These are phyloP conservation scores for Pseudozyma sp. DNA, from an alignment of 1,284 basidiomycete species.

Conservation along the genomic window DNA sequence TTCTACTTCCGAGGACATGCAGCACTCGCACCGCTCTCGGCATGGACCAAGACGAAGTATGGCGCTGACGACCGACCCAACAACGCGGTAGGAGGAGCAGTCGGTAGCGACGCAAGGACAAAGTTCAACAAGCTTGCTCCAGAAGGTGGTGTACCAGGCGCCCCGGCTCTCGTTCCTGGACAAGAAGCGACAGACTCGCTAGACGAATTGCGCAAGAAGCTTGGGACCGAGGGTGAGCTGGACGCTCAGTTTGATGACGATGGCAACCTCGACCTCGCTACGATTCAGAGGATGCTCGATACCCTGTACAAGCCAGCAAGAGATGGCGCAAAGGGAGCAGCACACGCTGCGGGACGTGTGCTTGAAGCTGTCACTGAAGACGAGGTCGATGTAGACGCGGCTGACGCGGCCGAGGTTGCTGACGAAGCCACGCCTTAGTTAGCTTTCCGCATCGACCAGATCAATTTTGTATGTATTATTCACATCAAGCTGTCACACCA, in stretches of 20 bases:
- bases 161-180: constrained; percentile 42
- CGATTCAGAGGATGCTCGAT: constrained; percentile 60
- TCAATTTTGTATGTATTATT: too few species aligned
- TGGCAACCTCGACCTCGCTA: constrained; percentile 58
- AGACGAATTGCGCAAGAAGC: constrained; percentile 26
- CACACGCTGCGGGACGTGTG: constrained; percentile 22
- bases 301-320: constrained; percentile 53
- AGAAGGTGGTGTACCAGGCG: constrained; percentile 27
- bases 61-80: constrained; percentile 14
- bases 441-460: too few species aligned
- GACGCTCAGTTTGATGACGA: constrained; percentile 60
- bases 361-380: constrained; percentile 34
- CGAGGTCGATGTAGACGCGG: constrained; percentile 35
- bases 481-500: too few species aligned
- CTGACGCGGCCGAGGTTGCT: constrained; percentile 42
- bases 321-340: constrained; percentile 32
- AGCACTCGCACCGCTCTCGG: constrained; percentile 27
- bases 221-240: constrained; percentile 41
- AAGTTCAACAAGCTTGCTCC: constrained; percentile 44
- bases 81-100: constrained; percentile 12
- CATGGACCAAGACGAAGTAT: constrained; percentile 45
- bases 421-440: constrained; percentile 32
- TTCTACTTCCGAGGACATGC: constrained; percentile 38
- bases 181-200: constrained; percentile 32
- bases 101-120: constrained; percentile 8